Conservation (phyloP, 2,329 filamentous ascomycete genomes). For the Acephala macrosclerotiorum region DNA sequence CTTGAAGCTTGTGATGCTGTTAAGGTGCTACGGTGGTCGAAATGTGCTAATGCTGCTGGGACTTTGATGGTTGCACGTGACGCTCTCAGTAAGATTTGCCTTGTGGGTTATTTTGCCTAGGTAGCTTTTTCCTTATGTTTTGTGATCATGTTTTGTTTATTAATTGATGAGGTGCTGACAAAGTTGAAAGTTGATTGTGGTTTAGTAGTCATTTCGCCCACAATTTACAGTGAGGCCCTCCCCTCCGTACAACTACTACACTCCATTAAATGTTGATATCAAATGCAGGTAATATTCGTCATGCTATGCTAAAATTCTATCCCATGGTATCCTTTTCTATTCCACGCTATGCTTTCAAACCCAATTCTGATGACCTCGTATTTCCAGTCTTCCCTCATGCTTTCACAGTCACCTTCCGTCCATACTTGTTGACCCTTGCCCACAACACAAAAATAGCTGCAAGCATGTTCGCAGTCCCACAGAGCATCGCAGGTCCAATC, state of each 20-base stretch:
- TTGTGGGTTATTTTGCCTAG: no score
- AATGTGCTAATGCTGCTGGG: background rate
- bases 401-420: slow-evolving; percentile 22
- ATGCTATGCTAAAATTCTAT: background rate
- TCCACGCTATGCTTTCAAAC: slow-evolving; percentile 1
- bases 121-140: no score
- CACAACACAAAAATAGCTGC: slow-evolving; percentile 49
- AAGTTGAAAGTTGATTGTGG: no score
- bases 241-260: background rate
- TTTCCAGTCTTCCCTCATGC: slow-evolving; percentile 10
- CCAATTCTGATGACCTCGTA: background rate
- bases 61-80: slow-evolving; percentile 3
- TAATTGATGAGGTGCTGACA: no score
- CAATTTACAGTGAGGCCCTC: no score
- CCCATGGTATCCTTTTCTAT: background rate
- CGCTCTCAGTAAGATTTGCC: background rate
- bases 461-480: slow-evolving; percentile 58
- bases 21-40: background rate
- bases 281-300: background rate
- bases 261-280: background rate
- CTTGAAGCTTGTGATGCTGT: slow-evolving; percentile 15
- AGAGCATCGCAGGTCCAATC: slow-evolving; percentile 59
- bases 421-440: slow-evolving; percentile 28
- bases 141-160: no score
- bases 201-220: no score